phyloP scores from a whole-genome alignment of 148 eudicot species.

The Arbutus unedo region DNA sequence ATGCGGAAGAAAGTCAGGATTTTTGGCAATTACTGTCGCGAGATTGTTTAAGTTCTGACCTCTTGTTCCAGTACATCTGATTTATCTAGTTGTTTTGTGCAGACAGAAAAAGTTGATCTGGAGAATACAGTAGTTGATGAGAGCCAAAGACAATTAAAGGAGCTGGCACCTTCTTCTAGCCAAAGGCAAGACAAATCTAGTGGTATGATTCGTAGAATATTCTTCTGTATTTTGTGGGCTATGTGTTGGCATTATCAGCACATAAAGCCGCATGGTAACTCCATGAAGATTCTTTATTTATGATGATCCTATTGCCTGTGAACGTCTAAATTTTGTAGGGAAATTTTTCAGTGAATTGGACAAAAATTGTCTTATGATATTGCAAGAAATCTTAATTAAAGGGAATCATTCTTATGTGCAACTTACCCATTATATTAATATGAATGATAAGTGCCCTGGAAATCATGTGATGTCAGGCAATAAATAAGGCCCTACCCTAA shows the following conservation, averaged over 20 bases:
- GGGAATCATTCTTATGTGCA: background rate
- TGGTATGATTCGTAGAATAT: slow-evolving; percentile 38
- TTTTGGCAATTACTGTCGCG: background rate
- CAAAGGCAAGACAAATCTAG: slow-evolving; percentile 69
- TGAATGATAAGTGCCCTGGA: background rate
- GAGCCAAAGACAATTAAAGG: slow-evolving; percentile 76
- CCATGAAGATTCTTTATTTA: background rate
- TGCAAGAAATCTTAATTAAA: background rate
- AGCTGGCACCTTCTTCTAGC: slow-evolving; percentile 51
- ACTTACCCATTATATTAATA: background rate
- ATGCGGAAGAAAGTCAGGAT: background rate
- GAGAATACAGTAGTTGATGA: slow-evolving; percentile 96
- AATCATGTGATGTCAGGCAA: background rate
- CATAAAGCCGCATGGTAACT: background rate
- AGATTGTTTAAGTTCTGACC: background rate
- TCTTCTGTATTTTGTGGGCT: background rate
- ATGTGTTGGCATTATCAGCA: background rate
- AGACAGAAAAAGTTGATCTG: slow-evolving; percentile 95
- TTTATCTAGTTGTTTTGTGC: slow-evolving; percentile 16
- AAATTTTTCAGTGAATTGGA: background rate
- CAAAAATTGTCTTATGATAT: background rate
- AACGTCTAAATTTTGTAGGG: background rate
- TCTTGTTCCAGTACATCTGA: background rate
- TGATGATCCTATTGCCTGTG: background rate
- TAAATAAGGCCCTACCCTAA: background rate